Base-by-base conservation (phyloP, 2,329 filamentous ascomycete species). In the Penicillium sp. region DNA sequence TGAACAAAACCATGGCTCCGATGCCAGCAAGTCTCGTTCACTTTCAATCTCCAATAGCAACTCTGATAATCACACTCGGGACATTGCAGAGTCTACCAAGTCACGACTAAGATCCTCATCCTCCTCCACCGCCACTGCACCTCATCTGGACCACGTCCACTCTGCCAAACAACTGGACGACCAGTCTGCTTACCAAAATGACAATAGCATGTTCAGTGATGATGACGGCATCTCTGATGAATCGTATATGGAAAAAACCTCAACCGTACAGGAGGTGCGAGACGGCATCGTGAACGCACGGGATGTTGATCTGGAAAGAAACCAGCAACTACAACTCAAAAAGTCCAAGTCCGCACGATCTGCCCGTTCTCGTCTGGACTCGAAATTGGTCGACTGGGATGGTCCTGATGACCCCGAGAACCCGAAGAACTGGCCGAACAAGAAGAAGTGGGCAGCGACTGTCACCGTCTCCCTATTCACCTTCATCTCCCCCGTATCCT, bases 401-500 rank as follows among this genome's bases (percentile, higher is more conserved):
- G 77, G 77, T 0, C 75, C 77, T 3, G 70, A 81, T 42, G 73
- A 75, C 44, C 69, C 69, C 0, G 63, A 65, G 5, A 73, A 75
- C 40, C 72, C 73, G 1, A 69, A 70, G 46, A 81, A 82, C 63
- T 85, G 81, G 80, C 49, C 70, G 0, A 67, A 65, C 24, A 66
- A 63, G 26, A 76, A 73, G 59, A 84, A 82, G 63, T 84, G 80
- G 81, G 65, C 67, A 1, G 74, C 75, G 16, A 75, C 78, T 2
- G 66, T 79, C 31, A 70, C 80, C 44, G 69, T 82, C 24, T 75
- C 80, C 0, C 67, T 71, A 40, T 82, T 82, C 60, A 81, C 79
- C 2, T 74, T 84, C 53, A 78, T 84, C 49, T 81, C 80, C 2
- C 81, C 82, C 0, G 78, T 85, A 22, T 79, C 81, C 1, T 81